Conservation (phyloP, 257 asterid genomes). For the Jaltomata sinuosa region DNA sequence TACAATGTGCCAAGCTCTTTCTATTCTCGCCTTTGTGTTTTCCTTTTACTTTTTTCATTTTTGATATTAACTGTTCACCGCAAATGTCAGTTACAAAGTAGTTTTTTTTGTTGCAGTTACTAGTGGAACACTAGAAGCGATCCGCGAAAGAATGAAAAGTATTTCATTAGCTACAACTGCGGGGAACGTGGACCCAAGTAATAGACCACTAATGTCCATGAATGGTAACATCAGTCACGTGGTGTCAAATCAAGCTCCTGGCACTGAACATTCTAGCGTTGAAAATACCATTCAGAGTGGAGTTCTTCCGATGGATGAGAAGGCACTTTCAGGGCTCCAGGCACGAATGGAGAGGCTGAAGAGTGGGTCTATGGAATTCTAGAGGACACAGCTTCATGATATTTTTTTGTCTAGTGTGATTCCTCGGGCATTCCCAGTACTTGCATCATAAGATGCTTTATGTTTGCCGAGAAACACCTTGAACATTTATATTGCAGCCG, state of each 20-base stretch:
- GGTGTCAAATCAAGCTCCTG: slow-evolving; percentile 26
- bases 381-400: background rate
- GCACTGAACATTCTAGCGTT: slow-evolving; percentile 28
- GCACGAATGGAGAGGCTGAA: slow-evolving; percentile 98
- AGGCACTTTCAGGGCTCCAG: slow-evolving; percentile 92
- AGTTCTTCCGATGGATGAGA: slow-evolving; percentile 92
- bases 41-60: background rate
- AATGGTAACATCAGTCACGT: slow-evolving; percentile 38
- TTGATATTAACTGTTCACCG: background rate
- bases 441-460: background rate
- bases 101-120: slow-evolving; percentile 48
- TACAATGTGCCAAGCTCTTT: slow-evolving; percentile 6
- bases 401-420: background rate
- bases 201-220: slow-evolving; percentile 43
- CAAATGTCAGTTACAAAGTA: background rate
- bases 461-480: background rate
- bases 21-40: background rate
- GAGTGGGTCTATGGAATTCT: slow-evolving; percentile 68
- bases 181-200: slow-evolving; percentile 52
- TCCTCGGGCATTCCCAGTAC: background rate
- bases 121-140: slow-evolving; percentile 84
- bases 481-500: background rate
- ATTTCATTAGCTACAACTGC: slow-evolving; percentile 70
- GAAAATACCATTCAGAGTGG: slow-evolving; percentile 48
- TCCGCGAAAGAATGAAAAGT: slow-evolving; percentile 98